Evolutionary conservation across 139 green algal species (phyloP).

Genomic region (Astrephomene gubernaculifera): DNA sequence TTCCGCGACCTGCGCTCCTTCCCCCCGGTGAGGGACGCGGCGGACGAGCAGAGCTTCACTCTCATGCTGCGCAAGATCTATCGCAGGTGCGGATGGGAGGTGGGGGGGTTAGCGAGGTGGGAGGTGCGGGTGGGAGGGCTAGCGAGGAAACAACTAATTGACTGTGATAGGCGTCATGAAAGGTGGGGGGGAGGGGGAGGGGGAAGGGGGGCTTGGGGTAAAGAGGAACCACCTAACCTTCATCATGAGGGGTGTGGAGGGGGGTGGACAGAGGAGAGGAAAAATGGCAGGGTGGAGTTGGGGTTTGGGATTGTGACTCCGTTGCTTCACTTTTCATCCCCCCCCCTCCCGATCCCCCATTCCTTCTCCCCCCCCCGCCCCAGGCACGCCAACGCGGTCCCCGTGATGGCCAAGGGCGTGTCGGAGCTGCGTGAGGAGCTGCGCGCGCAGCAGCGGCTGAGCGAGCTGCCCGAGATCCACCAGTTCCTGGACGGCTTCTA

Average conservation of each 20-base stretch:
- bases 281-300: not conserved
- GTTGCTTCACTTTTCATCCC: not conserved
- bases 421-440: constrained; percentile 77
- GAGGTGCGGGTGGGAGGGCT: not conserved
- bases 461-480: constrained; percentile 97
- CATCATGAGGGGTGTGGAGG: no score
- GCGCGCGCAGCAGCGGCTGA: constrained; percentile 55
- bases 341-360: not conserved
- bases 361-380: not conserved
- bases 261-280: not conserved
- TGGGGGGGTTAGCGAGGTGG: constrained; percentile 1
- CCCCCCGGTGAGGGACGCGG: constrained; percentile 67
- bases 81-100: constrained; percentile 34
- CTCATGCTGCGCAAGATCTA: constrained; percentile 87
- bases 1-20: constrained; percentile 94
- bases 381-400: constrained; percentile 94
- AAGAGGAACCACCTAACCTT: no score
- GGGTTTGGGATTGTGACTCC: not conserved
- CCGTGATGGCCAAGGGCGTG: constrained; percentile 94
- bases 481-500: constrained; percentile 99
- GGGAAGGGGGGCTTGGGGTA: not conserved
- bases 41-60: constrained; percentile 94
- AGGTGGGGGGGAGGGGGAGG: not conserved
- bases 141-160: not conserved
- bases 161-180: not conserved